Conservation (phyloP, 768 basidiomycete genomes). For the Polyporus arcularius region DNA sequence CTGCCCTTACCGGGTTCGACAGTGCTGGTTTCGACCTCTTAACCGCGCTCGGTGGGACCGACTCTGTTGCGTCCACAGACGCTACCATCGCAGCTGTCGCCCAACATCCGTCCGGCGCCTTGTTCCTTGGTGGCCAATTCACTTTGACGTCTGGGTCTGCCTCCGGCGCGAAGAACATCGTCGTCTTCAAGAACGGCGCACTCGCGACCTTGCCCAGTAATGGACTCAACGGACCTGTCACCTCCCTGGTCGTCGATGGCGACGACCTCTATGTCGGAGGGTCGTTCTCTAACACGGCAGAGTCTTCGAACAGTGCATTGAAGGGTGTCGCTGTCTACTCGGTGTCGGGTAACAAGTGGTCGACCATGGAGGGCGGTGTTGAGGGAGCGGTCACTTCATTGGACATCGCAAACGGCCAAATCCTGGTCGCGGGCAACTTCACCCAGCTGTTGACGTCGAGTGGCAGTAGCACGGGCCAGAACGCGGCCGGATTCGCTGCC, state of each 20-base stretch:
- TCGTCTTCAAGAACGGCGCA: conserved; percentile 62
- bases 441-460: conserved; percentile 44
- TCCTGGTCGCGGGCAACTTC: conserved; percentile 80
- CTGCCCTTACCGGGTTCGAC: conserved; percentile 70
- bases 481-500: conserved; percentile 65
- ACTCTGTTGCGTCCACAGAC: conserved; percentile 35
- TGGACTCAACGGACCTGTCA: conserved; percentile 82
- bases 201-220: conserved; percentile 54
- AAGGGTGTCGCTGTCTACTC: conserved; percentile 73
- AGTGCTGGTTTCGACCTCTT: conserved; percentile 61
- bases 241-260: conserved; percentile 61
- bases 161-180: conserved; percentile 67
- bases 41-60: conserved; percentile 54
- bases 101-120: conserved; percentile 62
- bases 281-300: conserved; percentile 70
- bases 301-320: conserved; percentile 53
- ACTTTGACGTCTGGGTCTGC: conserved; percentile 56
- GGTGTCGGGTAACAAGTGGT: conserved; percentile 65
- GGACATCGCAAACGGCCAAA: conserved; percentile 44
- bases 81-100: conserved; percentile 54
- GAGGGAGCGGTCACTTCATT: conserved; percentile 75
- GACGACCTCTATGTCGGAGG: conserved; percentile 86
- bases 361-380: conserved; percentile 68
- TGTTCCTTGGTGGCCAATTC: conserved; percentile 83
- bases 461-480: conserved; percentile 30